Conservation (phyloP, 768 basidiomycete genomes). For the Trametes cingulata region DNA sequence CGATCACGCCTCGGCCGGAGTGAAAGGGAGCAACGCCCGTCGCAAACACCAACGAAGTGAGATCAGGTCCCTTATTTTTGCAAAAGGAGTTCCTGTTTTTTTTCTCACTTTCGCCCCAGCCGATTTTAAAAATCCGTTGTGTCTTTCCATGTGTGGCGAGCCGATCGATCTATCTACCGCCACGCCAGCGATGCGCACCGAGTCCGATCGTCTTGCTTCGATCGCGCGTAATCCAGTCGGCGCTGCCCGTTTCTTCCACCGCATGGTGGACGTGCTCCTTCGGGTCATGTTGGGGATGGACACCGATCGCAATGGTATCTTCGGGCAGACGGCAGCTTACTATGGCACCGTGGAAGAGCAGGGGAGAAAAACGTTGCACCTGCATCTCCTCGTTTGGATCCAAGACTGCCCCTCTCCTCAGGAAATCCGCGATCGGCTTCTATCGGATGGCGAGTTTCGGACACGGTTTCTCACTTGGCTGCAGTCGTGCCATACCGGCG, state of each 20-base stretch:
- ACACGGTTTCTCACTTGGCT: conserved; percentile 31
- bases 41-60: neutral
- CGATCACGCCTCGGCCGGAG: neutral
- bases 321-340: conserved; percentile 10
- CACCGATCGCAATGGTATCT: neutral
- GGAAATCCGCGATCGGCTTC: conserved; percentile 34
- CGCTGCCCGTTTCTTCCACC: neutral
- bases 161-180: neutral
- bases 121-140: neutral
- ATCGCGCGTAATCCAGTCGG: neutral
- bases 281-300: neutral
- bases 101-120: neutral
- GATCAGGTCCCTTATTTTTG: neutral
- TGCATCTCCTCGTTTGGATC: conserved; percentile 26
- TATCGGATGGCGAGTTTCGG: conserved; percentile 30
- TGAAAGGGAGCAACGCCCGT: neutral
- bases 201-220: neutral
- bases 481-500: conserved; percentile 34
- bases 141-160: neutral
- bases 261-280: neutral
- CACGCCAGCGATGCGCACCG: neutral
- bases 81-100: neutral
- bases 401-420: conserved; percentile 28
- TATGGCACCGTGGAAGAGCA: conserved; percentile 23
- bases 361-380: conserved; percentile 20